phyloP scores from a whole-genome alignment of 2,329 filamentous ascomycete genomes.

The Cladophialophora chaetospira region DNA sequence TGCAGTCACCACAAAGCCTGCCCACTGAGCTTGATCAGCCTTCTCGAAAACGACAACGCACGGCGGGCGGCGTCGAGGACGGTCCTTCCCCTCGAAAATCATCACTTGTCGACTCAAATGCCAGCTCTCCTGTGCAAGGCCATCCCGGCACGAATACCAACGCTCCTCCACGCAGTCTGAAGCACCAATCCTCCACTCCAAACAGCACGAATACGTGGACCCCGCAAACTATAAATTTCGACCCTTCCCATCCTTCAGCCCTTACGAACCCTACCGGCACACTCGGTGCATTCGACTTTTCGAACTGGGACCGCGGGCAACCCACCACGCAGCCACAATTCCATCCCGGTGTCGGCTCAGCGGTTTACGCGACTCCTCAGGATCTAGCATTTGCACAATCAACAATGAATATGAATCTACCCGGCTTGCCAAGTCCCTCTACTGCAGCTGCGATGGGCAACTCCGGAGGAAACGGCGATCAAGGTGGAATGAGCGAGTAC shows the following conservation, averaged over 20 bases:
- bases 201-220: conserved; percentile 26
- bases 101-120: conserved; percentile 20
- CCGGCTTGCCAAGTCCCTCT: conserved; percentile 1
- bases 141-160: neutral
- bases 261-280: conserved; percentile 16
- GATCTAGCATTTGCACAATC: conserved; percentile 30
- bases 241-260: conserved; percentile 19
- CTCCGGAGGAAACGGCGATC: conserved; percentile 8
- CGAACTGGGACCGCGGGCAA: conserved; percentile 29
- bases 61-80: conserved; percentile 17
- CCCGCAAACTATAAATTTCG: conserved; percentile 19
- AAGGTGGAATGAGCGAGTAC: conserved; percentile 25
- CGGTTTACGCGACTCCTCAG: conserved; percentile 31
- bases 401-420: conserved; percentile 29
- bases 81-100: conserved; percentile 23
- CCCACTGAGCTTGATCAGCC: conserved; percentile 30
- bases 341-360: conserved; percentile 21
- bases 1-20: conserved; percentile 18
- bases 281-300: conserved; percentile 23
- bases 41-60: conserved; percentile 35
- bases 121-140: conserved; percentile 23
- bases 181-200: conserved; percentile 16
- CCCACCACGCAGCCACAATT: conserved; percentile 27
- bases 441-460: neutral
- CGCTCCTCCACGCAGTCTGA: neutral